Evolutionary conservation across 768 basidiomycete genomes (phyloP), one percentile per base, ranked within the genome.

Genomic region (Tulasnella sp.): DNA sequence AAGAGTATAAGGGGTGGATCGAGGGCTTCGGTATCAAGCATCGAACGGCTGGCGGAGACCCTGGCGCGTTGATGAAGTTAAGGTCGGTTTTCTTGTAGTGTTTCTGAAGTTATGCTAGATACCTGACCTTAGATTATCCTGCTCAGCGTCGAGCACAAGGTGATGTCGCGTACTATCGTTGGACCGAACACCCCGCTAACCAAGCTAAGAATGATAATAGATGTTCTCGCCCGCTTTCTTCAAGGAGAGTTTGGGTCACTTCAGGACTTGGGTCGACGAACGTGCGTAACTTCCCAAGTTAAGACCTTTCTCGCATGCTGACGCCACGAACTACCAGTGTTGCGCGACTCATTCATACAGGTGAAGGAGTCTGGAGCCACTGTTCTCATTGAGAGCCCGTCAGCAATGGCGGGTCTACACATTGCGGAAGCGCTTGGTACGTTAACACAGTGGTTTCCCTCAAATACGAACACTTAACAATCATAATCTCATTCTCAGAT

Each of bases 201-300:
- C n/a, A n/a, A n/a, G n/a, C n/a, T 30, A 3, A 63, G 15, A 30
- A 58, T 11, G 26, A 24, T 63, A 21, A 4, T 64, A 81, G 81
- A 84, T 85, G 80, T 84, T 85, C 67, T 84, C 83, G 7, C 82
- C 83, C 0, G 81, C 82, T 19, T 86, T 84, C 65, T 84, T 86
- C 75, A 82, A 76, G 65, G 78, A 82, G 65, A 79, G 79, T 58
- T 64, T 86, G 3, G 73, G 73, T 2, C 76, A 80, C 63, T 86
- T 83, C 71, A 75, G 83, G 10, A 71, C 74, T 17, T 86, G 84
- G 84, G 74, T 86, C 5, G 83, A 86, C 65, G 74, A 81, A 47
- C 73, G 80, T 82, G 60, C 63, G 79, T 73, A 21, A 3, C 11
- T 19, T 48, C 34, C 53, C 42, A 26, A n/a, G 50, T 27, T 26